phyloP scores from a whole-genome alignment of 768 basidiomycete genomes.

The Podaxis carcinomalis region DNA sequence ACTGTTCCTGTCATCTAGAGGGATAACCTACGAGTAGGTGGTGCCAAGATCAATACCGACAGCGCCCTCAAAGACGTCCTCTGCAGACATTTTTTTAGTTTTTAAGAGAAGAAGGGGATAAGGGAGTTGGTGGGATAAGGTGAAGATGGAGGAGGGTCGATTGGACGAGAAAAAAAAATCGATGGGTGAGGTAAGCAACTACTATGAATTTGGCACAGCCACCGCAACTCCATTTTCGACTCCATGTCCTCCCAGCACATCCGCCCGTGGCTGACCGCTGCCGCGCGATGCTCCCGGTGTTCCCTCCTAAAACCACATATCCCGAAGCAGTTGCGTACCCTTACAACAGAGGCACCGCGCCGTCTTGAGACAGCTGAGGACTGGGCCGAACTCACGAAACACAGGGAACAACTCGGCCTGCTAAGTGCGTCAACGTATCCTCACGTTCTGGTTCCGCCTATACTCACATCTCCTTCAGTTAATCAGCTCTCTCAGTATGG shows the following conservation, averaged over 20 bases:
- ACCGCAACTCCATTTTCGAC: conserved; percentile 24
- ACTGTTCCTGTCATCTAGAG: conserved; percentile 9
- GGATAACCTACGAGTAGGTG: conserved; percentile 79
- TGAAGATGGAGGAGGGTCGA: conserved; percentile 29
- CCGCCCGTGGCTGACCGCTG: conserved; percentile 33
- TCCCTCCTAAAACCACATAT: conserved; percentile 7
- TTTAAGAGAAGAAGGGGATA: conserved; percentile 24
- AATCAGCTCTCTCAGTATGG: conserved; percentile 66
- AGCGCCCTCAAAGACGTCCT: conserved; percentile 93
- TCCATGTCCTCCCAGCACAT: conserved; percentile 34
- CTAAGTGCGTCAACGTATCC: conserved; percentile 41
- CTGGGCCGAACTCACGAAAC: conserved; percentile 61
- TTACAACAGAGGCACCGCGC: conserved; percentile 21
- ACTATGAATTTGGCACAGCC: conserved; percentile 41
- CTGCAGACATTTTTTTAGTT: conserved; percentile 59
- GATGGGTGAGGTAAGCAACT: conserved; percentile 55
- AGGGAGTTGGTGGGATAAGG: conserved; percentile 32
- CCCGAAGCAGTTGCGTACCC: conserved; percentile 18
- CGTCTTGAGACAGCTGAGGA: conserved; percentile 48
- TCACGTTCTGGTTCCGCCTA: neutral
- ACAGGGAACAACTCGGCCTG: conserved; percentile 49
- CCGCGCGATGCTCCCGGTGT: conserved; percentile 25
- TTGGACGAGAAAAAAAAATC: conserved; percentile 44
- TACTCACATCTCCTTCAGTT: conserved; percentile 35
- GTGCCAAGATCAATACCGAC: conserved; percentile 97